Percentiles rank a stretch among this genome's conserved stretches.
phyloP scores from a whole-genome alignment of 345 rosid genomes.

The Lenwebbia sp. region DNA sequence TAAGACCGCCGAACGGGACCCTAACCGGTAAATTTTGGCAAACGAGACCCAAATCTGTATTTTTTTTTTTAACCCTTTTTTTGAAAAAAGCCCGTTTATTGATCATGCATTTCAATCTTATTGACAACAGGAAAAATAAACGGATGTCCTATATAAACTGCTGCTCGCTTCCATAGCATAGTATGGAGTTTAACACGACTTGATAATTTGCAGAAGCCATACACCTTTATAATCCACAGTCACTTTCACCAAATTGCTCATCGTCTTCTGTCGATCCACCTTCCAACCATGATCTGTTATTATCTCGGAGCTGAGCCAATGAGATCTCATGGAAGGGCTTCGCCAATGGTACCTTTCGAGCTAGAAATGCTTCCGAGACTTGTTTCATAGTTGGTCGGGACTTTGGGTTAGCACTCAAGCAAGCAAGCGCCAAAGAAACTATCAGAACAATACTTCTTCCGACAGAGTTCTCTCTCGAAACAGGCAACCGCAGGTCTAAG shows the following conservation, averaged over 20 bases:
- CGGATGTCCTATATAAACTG: too few relatives aligned
- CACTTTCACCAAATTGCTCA: background rate
- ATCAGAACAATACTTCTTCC: background rate
- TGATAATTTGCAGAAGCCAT: background rate
- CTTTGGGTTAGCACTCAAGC: background rate
- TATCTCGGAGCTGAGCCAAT: background rate
- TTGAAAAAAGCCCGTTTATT: too few relatives aligned
- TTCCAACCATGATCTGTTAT: background rate
- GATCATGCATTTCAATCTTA: background rate
- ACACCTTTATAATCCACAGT: background rate
- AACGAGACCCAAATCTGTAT: too few relatives aligned
- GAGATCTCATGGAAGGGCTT: background rate
- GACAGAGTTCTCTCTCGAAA: background rate
- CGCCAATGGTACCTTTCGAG: background rate
- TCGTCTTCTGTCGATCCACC: background rate
- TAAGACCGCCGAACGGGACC: too few relatives aligned
- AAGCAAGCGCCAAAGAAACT: background rate
- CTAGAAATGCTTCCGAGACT: background rate
- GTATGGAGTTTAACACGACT: background rate
- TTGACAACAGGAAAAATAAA: too few relatives aligned
- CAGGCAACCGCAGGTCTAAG: background rate
- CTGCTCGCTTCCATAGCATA: background rate
- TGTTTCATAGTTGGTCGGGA: slow-evolving; percentile 5
- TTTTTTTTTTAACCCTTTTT: too few relatives aligned
- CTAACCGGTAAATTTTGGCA: too few relatives aligned